Percentiles rank a stretch among this genome's conserved stretches.
Evolutionary conservation across 2,329 filamentous ascomycete genomes (phyloP).

Genomic region (Ceratocystis eucalypticola): DNA sequence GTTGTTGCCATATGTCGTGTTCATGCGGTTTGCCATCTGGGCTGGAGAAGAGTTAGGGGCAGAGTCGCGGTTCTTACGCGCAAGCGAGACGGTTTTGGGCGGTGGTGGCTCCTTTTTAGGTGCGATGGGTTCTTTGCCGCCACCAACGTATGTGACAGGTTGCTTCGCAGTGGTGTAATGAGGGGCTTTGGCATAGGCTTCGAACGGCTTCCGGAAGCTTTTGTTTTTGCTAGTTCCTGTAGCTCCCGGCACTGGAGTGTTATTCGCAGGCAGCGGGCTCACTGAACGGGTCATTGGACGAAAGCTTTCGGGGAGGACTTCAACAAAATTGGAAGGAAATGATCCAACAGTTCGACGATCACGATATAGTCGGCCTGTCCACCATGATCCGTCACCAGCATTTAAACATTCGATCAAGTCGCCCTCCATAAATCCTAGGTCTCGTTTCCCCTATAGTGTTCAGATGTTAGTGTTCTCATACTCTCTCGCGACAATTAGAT

Average conservation of each 20-base stretch:
- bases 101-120: constrained; percentile 25
- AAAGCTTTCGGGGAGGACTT: constrained; percentile 74
- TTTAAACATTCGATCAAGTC: constrained; percentile 97
- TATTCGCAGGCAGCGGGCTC: constrained; percentile 46
- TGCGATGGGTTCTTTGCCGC: constrained; percentile 27
- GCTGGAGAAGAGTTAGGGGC: constrained; percentile 8
- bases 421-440: constrained; percentile 92
- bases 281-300: constrained; percentile 54
- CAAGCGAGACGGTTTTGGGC: constrained; percentile 12
- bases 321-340: constrained; percentile 96
- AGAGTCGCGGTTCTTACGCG: constrained; percentile 10
- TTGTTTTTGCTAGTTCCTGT: constrained; percentile 39
- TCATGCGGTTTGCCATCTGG: constrained; percentile 3
- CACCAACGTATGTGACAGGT: constrained; percentile 41
- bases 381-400: constrained; percentile 95
- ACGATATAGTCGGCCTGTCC: constrained; percentile 82
- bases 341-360: constrained; percentile 83
- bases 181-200: constrained; percentile 52
- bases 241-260: constrained; percentile 32
- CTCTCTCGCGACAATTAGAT: not conserved
- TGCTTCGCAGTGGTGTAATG: constrained; percentile 52
- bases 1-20: constrained; percentile 15
- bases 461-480: constrained; percentile 5
- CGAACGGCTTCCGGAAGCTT: constrained; percentile 53
- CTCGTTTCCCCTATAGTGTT: constrained; percentile 59